Evolutionary conservation across 306 rosid genomes (phyloP).

Genomic region (Prosopis cineraria): DNA sequence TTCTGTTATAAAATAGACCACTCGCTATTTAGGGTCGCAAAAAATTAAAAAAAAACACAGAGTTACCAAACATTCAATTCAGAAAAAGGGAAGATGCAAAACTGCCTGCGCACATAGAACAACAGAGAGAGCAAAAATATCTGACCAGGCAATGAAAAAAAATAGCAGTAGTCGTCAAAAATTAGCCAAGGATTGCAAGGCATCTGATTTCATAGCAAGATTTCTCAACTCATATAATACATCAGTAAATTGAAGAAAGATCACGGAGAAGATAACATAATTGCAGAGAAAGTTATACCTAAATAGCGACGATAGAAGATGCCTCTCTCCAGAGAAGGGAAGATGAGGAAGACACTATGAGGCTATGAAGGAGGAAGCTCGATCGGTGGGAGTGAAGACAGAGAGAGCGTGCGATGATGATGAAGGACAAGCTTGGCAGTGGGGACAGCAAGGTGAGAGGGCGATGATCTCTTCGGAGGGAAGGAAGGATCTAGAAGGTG

Average conservation of each 20-base stretch:
- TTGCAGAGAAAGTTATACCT: not conserved
- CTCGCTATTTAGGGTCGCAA: conserved; percentile 30
- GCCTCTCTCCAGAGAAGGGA: too few relatives aligned
- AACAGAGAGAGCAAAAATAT: not conserved
- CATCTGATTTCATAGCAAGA: not conserved
- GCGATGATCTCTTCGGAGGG: too few relatives aligned
- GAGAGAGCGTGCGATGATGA: too few relatives aligned
- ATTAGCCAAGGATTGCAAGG: not conserved
- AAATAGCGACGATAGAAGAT: not conserved
- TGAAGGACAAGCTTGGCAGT: too few relatives aligned
- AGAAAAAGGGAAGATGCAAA: too few relatives aligned
- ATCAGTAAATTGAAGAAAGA: not conserved
- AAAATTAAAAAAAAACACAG: not conserved
- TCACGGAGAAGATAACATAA: not conserved
- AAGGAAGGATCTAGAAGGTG: too few relatives aligned
- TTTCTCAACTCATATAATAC: not conserved
- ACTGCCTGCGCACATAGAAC: too few relatives aligned
- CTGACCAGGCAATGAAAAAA: not conserved
- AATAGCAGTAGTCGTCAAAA: not conserved
- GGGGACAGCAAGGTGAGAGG: too few relatives aligned
- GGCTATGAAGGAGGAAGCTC: too few relatives aligned
- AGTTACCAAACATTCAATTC: conserved; percentile 30
- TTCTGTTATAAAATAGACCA: conserved; percentile 36
- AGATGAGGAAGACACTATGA: too few relatives aligned
- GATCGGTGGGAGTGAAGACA: too few relatives aligned